phyloP scores from a whole-genome alignment of 2,329 filamentous ascomycete genomes.

The Colletotrichum aenigma region DNA sequence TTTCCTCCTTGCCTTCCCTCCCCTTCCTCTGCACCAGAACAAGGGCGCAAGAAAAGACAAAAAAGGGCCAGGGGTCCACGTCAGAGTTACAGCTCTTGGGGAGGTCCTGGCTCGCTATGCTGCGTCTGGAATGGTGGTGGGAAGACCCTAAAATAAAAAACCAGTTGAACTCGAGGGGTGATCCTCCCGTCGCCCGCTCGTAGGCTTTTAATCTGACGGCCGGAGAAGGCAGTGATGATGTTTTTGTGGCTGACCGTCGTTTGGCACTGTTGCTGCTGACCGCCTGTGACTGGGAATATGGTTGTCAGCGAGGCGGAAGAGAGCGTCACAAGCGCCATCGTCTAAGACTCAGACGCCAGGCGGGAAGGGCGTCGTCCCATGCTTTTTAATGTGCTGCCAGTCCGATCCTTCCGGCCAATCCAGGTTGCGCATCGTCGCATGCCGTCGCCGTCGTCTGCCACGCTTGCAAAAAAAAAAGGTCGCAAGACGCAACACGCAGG shows the following conservation, averaged over 20 bases:
- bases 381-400: neutral
- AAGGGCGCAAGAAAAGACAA: neutral
- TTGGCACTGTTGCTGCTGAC: neutral
- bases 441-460: neutral
- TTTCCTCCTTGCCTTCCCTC: neutral
- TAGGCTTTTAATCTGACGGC: neutral
- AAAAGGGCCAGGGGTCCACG: conserved; percentile 5
- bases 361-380: neutral
- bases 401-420: neutral
- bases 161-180: conserved; percentile 7
- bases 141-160: neutral
- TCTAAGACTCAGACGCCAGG: neutral
- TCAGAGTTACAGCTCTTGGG: conserved; percentile 12
- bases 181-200: neutral
- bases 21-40: neutral
- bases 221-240: neutral
- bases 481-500: neutral
- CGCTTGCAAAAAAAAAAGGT: neutral
- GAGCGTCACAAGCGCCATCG: neutral
- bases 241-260: neutral
- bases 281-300: neutral
- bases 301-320: neutral
- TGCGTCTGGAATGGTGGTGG: neutral
- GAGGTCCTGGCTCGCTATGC: neutral
- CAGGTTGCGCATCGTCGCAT: neutral